Base-by-base conservation (phyloP, 441 rosid species). In the Pelargonium cotyledonis region DNA sequence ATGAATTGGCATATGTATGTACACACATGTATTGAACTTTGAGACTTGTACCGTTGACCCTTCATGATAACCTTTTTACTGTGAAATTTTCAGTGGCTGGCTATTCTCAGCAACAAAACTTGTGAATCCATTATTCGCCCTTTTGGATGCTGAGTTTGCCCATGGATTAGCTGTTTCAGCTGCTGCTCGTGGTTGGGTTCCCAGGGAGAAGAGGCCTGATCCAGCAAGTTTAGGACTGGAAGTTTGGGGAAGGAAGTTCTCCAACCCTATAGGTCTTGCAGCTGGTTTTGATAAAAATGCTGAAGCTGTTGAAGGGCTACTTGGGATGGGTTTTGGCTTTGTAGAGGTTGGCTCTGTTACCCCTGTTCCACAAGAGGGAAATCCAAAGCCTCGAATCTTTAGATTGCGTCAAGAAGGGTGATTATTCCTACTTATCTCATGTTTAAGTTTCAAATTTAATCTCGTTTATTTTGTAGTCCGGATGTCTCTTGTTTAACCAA, bases 211-310 rank as follows among this genome's bases (percentile, higher is more conserved):
- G 84, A 85, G 98, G 70, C 85, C 84, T 75, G 98, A 94, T 79
- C 85, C 86, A 18, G 43, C 84, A 26, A 81, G 86, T 78, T 81
- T 94, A 77, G 97, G 87, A 43, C 86, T 94, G 73, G 85, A 94
- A 71, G 97, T 94, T 70, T 94, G 96, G 97, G 96, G 98, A 77
- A 87, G 97, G 76, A 87, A 86, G 83, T 94, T 94, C 77, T 91
- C 97, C 16, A 94, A 94, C 70, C 98, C 98, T 16, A 62, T 94
- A 66, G 99, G 99, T 16, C 96, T 91, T 71, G 90, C 99, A 80
- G 99, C 97, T 78, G 99, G 99, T 11, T 94, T 94, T 62, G 99
- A 95, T 78, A 95, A 95, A 88, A 95, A 91, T 82, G 97, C 99
- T 74, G 96, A 88, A 75, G 97, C 99, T 71, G 84, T 93, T 35